phyloP scores from a whole-genome alignment of 768 basidiomycete genomes.

The Agaricus sinodeliciosus region DNA sequence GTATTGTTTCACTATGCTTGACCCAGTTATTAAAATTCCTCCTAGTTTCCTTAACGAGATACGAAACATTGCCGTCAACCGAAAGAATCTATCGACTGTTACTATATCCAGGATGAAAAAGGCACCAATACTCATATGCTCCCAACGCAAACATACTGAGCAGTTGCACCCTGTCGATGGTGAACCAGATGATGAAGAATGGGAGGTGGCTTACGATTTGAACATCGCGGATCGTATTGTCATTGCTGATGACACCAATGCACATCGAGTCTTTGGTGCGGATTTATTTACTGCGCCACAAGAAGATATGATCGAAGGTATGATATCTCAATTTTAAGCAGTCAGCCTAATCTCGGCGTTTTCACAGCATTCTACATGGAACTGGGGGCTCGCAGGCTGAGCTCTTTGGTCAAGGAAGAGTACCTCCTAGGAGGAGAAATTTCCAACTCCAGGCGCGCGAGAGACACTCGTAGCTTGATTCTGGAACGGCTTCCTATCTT shows the following conservation, averaged over 20 bases:
- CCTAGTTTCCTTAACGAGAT: slow-evolving; percentile 77
- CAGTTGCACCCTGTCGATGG: slow-evolving; percentile 14
- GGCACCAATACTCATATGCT: slow-evolving; percentile 67
- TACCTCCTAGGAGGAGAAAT: slow-evolving; percentile 56
- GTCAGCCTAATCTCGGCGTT: slow-evolving; percentile 2
- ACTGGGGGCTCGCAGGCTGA: slow-evolving; percentile 73
- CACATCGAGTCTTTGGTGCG: slow-evolving; percentile 73
- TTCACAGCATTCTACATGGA: slow-evolving; percentile 60
- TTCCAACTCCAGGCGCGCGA: slow-evolving; percentile 36
- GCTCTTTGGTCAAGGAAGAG: slow-evolving; percentile 69
- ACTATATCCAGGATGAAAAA: slow-evolving; percentile 63
- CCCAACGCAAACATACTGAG: slow-evolving; percentile 47
- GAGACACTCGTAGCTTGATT: slow-evolving; percentile 53
- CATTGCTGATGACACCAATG: slow-evolving; percentile 82
- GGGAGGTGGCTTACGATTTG: slow-evolving; percentile 69
- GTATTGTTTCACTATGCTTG: slow-evolving; percentile 12
- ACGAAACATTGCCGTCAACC: slow-evolving; percentile 81
- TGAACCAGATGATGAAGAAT: slow-evolving; percentile 48
- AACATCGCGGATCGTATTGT: slow-evolving; percentile 64
- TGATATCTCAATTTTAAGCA: not conserved
- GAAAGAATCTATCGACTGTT: slow-evolving; percentile 39
- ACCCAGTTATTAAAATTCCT: not conserved
- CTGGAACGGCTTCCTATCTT: slow-evolving; percentile 87
- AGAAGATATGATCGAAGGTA: slow-evolving; percentile 87
- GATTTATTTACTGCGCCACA: slow-evolving; percentile 75